Evolutionary conservation across 352 stramenopile species (phyloP), one percentile per base, ranked within the genome.

Genomic region (Phytophthora podocarpi): DNA sequence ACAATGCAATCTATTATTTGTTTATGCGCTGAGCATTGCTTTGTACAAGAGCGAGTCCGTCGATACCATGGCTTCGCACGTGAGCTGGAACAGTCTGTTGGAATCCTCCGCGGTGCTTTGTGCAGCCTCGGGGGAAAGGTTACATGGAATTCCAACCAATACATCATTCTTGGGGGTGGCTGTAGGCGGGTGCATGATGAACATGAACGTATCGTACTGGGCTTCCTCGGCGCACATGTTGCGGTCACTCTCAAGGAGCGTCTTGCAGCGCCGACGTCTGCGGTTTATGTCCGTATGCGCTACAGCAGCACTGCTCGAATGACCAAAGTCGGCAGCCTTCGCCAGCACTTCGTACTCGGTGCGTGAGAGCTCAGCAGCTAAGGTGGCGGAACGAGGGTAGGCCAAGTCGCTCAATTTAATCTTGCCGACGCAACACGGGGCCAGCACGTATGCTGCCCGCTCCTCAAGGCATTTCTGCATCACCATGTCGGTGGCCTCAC

Each of bases 151-250:
- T 5, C 85, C 85, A 24, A 95, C 83, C 16, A 95, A 49, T 24
- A 95, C 74, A 54, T 95, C 83, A 64, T 95, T 95, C 74, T 95
- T 95, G 8, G 85, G 85, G 21, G 85, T 93, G 28, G 70, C 80
- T 11, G 80, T 66, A 46, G 70, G 59, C 16, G 85, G 85, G 40
- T 90, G 71, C 85, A 95, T 95, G 37, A 93, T 78, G 39, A 88
- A 93, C 70, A 91, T 83, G 64, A 77, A 85, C 13, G 84, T 88
- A 26, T 70, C 31, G 62, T 90, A 93, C 21, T 78, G 63, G 4
- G 62, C 67, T 57, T 95, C 82, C 13, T 59, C 43, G 2, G 81
- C 82, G 8, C 69, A 60, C 56, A 76, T 69, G 59, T 90, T 92
- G 62, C 85, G 85, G 64, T 95, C 85, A 64, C 72, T 87, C 23